Evolutionary conservation across 2,329 filamentous ascomycete genomes (phyloP).

Genomic region (Exophiala xenobiotica): DNA sequence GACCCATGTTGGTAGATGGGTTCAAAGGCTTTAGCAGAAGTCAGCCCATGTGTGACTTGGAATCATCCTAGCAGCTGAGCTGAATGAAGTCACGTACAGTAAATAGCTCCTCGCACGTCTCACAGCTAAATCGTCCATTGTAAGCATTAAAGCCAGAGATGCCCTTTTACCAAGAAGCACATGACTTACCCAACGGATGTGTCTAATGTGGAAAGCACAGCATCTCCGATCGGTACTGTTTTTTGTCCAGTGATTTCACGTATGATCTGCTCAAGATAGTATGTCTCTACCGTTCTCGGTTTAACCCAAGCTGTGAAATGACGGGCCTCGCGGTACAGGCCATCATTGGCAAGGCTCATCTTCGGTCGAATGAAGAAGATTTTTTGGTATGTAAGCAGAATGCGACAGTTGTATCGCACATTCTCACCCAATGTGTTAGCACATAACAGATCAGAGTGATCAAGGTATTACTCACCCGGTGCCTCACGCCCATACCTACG

Average conservation of each 20-base stretch:
- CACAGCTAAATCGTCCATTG: conserved; percentile 40
- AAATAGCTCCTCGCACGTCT: conserved; percentile 70
- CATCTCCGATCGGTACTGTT: conserved; percentile 67
- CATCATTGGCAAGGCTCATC: conserved; percentile 69
- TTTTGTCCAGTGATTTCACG: conserved; percentile 56
- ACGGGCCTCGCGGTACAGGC: conserved; percentile 62
- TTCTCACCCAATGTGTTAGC: conserved; percentile 37
- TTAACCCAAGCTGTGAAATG: conserved; percentile 66
- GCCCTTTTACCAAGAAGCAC: background rate
- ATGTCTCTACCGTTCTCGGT: conserved; percentile 59
- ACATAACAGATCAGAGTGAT: background rate
- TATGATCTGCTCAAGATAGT: conserved; percentile 61
- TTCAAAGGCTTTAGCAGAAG: conserved; percentile 9
- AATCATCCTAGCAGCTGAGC: conserved; percentile 21
- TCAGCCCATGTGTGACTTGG: background rate
- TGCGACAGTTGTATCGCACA: conserved; percentile 64
- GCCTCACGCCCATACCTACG: conserved; percentile 32
- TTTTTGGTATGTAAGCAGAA: conserved; percentile 65
- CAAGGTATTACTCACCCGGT: conserved; percentile 13
- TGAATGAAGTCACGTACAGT: conserved; percentile 47
- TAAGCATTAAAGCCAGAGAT: background rate
- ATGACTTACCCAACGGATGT: conserved; percentile 49
- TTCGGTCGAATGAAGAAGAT: conserved; percentile 73
- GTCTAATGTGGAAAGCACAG: conserved; percentile 61
- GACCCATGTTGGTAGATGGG: conserved; percentile 30